Conservation (phyloP, 176 grass and related monocot species). For the Triticum monococcum region DNA sequence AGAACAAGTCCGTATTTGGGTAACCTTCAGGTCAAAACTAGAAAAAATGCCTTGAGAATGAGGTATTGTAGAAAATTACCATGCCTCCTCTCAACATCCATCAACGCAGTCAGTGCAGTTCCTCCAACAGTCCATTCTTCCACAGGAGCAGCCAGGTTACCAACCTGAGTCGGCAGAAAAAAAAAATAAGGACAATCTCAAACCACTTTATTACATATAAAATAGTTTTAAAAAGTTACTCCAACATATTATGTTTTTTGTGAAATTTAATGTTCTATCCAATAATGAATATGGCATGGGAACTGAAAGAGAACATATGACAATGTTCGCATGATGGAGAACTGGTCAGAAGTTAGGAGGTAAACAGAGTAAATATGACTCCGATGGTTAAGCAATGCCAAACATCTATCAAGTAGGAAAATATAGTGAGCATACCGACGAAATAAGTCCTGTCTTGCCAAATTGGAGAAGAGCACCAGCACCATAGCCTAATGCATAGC, state of each 20-base stretch:
- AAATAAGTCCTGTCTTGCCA: slow-evolving; percentile 90
- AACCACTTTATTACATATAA: neutral
- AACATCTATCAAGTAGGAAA: slow-evolving; percentile 4
- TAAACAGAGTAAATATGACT: neutral
- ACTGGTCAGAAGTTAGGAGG: slow-evolving; percentile 11
- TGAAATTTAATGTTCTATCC: neutral
- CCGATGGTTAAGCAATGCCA: neutral
- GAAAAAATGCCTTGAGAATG: neutral
- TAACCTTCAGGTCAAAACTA: neutral
- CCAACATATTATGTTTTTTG: neutral
- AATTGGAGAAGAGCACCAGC: slow-evolving; percentile 82
- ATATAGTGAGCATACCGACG: slow-evolving; percentile 57
- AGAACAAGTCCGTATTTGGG: too few species aligned
- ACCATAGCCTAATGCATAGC: slow-evolving; percentile 85
- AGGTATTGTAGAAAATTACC: slow-evolving; percentile 54
- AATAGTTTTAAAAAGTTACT: too few species aligned
- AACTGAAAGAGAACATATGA: neutral
- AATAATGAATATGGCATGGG: neutral
- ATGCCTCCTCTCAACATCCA: slow-evolving; percentile 98
- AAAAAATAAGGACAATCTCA: neutral
- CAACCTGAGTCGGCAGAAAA: slow-evolving; percentile 49
- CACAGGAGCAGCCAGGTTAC: slow-evolving; percentile 82
- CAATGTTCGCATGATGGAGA: neutral
- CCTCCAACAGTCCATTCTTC: slow-evolving; percentile 97
- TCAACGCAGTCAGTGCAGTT: slow-evolving; percentile 90